These are phyloP conservation scores for Saraca asoca DNA, from an alignment of 331 rosid species.

Conservation along the genomic window DNA sequence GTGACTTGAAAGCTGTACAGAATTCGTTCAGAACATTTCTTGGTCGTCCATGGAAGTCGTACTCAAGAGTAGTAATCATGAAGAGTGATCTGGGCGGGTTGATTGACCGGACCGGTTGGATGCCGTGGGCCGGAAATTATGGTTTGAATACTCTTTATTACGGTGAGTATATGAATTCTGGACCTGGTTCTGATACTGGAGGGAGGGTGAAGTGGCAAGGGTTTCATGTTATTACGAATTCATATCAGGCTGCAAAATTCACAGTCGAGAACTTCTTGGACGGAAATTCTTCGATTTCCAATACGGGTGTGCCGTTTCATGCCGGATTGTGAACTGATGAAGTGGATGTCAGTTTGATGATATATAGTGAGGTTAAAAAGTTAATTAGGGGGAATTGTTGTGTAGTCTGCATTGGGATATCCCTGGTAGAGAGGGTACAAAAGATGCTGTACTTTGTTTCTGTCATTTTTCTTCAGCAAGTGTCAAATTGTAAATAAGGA, in stretches of 20 bases:
- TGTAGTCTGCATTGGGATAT: slow-evolving; percentile 19
- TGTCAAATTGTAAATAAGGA: too few relatives aligned
- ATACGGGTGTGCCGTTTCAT: slow-evolving; percentile 42
- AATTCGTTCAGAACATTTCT: slow-evolving; percentile 29
- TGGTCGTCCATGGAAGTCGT: slow-evolving; percentile 50
- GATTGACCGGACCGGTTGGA: slow-evolving; percentile 43
- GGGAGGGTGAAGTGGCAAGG: slow-evolving; percentile 51
- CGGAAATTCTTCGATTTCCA: slow-evolving; percentile 41
- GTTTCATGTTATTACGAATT: slow-evolving; percentile 29
- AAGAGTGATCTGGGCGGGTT: slow-evolving; percentile 31
- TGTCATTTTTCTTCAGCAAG: too few relatives aligned
- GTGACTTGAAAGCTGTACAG: too few relatives aligned
- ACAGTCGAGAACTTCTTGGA: slow-evolving; percentile 37
- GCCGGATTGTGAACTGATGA: slow-evolving; percentile 33
- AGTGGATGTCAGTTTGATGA: not conserved
- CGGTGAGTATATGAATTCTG: slow-evolving; percentile 41
- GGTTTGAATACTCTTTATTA: slow-evolving; percentile 38
- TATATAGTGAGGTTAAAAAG: not conserved
- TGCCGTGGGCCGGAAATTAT: slow-evolving; percentile 38
- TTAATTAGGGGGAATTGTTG: slow-evolving; percentile 18
- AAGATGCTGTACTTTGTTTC: too few relatives aligned
- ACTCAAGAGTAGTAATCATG: slow-evolving; percentile 45
- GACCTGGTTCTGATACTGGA: slow-evolving; percentile 30
- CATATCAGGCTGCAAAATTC: slow-evolving; percentile 35
- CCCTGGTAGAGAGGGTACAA: too few relatives aligned